Conservation (phyloP, 1,139 yeast genomes). For the Magnusiomyces sp. region DNA sequence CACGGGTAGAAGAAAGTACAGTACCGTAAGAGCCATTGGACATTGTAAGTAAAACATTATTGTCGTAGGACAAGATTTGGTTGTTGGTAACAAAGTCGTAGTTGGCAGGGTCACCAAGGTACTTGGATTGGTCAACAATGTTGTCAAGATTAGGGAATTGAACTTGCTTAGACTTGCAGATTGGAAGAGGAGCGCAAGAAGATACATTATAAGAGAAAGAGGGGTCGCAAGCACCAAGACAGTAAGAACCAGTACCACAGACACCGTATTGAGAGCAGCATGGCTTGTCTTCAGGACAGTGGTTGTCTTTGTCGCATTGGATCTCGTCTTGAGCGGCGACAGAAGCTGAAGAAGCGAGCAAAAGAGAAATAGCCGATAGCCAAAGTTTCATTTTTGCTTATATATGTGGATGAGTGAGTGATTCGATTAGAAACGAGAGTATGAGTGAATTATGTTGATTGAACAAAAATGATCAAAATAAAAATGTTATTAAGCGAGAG, state of each 20-base stretch:
- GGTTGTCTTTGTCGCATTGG: constrained; percentile 41
- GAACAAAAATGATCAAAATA: too few relatives aligned
- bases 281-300: constrained; percentile 64
- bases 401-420: not conserved
- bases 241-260: constrained; percentile 77
- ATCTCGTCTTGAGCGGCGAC: constrained; percentile 24
- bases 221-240: constrained; percentile 79
- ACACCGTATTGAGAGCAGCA: constrained; percentile 78
- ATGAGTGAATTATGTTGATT: too few relatives aligned
- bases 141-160: constrained; percentile 25
- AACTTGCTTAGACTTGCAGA: constrained; percentile 21
- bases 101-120: constrained; percentile 62
- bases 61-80: constrained; percentile 46
- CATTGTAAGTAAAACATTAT: constrained; percentile 60
- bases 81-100: constrained; percentile 75
- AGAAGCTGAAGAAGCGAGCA: constrained; percentile 8
- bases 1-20: constrained; percentile 69
- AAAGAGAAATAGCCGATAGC: constrained; percentile 4
- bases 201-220: constrained; percentile 50
- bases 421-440: too few relatives aligned
- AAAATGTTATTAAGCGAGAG: too few relatives aligned
- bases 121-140: constrained; percentile 37
- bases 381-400: not conserved
- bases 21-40: constrained; percentile 72
- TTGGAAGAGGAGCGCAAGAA: constrained; percentile 60